Evolutionary conservation across 1,284 basidiomycete species (phyloP), one percentile per base, ranked within the genome.

Genomic region (Boletus nobilissimus): DNA sequence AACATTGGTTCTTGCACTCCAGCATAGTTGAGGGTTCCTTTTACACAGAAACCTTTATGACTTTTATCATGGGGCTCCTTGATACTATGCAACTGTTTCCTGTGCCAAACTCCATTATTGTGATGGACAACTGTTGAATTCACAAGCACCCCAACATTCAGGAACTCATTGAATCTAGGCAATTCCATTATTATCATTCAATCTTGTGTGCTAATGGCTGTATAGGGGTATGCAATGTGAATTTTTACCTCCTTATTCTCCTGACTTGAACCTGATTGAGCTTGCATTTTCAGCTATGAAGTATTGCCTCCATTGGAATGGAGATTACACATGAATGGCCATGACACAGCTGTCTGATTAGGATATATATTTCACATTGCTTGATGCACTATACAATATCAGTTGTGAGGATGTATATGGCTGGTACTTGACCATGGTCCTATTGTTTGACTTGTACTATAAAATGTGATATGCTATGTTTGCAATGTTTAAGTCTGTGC

Each of bases 231-330:
- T 60, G 32, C 32, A 14, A 13, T 65, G 64, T 24, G 40, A 80
- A 38, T 80, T 80, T 19, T 26, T 80, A 1, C 74, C 39, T 2
- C 73, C 73, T 2, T 80, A 80, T 36, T 80, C 64, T 29, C 40
- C 64, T 66, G 40, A 66, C 40, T 66, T 66, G 39, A 66, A 66
- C 26, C 64, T 18, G 39, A 66, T 66, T 43, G 64, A 66, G 32
- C 64, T 66, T 38, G 64, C n/a, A 18, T 66, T 66, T 43, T 66
- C 40, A 8, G 64, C 40, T 4, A 66, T 66, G 64, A 46, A 66
- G 29, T 64, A 64, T 26, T 38, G 43, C 29, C 64, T 65, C 18
- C 26, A 18, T n/a, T 11, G 29, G 29, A 65, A 66, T 32, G 64
- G 64, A 19, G 40, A 38, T 22, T 66, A 66, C 43, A 24, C 22